Base-by-base conservation (phyloP, 768 basidiomycete species). In the Trametes gibbosa region DNA sequence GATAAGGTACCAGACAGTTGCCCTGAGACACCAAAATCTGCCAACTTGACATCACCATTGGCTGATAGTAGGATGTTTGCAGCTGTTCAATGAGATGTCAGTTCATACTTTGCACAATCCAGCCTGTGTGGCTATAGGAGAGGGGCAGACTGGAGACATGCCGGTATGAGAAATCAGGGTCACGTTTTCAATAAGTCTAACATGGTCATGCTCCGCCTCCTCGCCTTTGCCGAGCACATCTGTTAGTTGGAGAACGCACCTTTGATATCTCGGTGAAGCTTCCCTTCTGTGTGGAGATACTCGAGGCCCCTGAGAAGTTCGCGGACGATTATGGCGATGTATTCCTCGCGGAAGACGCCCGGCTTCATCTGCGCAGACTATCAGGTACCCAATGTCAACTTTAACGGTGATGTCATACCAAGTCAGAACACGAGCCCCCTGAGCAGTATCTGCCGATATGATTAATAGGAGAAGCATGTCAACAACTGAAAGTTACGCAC, bases 221-320 rank as follows among this genome's bases (percentile, higher is more conserved):
- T 5, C 29, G 4, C 5, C 10, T 10, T 32, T 10, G 29, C 5
- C 5, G 5, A 32, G 29, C 10, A 32, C 10, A 4, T 32, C 5
- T 5, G 29, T 32, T 10, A 10, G 29, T 10, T 32, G 10, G 4
- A 32, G 29, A 32, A 65, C 75, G 57, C 61, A 92, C 95, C 95
- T 82, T 99, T 99, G 70, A 99, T 98, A 74, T 99, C 97, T n/a
- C 97, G 85, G 71, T 99, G 97, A 52, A 99, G 83, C 73, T 98
- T 99, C 19, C 95, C 94, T 73, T 98, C 95, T 10, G 83, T 84
- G 68, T 99, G 97, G 50, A 99, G 83, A 72, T 99, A 99, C 53
- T 98, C 95, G 47, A 99, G 78, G 39, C 97, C 97, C 42, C 84
- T 85, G 39, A 98, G 79, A 12, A 99, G 81, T 74, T 99, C 97